Percentiles rank a stretch among this genome's conserved stretches.
Conservation (phyloP, 2,329 filamentous ascomycete genomes). For the Aspergillus ochraceoroseus region DNA sequence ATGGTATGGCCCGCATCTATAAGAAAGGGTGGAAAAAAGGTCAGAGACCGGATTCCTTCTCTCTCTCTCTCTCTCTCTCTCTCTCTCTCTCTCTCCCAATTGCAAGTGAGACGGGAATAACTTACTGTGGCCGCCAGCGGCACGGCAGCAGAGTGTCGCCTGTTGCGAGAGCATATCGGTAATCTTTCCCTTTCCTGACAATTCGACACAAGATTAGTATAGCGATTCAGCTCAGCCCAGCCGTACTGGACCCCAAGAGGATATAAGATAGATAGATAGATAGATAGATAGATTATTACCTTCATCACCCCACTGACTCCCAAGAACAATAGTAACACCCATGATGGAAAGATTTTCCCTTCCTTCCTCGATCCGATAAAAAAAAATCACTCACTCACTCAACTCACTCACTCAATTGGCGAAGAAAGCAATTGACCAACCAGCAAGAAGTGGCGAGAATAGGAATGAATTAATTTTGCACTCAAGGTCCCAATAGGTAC, state of each 20-base stretch:
- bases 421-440: constrained; percentile 10
- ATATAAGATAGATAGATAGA: constrained; percentile 4
- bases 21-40: not conserved
- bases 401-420: too few relatives aligned
- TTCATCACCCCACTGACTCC: constrained; percentile 48
- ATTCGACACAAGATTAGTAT: too few relatives aligned
- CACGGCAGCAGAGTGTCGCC: constrained; percentile 44
- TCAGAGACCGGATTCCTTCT: too few relatives aligned
- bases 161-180: constrained; percentile 46
- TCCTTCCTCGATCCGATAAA: not conserved
- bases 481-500: constrained; percentile 6
- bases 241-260: too few relatives aligned
- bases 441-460: constrained; percentile 4
- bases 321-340: constrained; percentile 44
- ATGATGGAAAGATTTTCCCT: constrained; percentile 20
- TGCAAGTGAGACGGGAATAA: constrained; percentile 10
- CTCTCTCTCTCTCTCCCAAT: too few relatives aligned
- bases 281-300: constrained; percentile 24
- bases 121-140: constrained; percentile 46
- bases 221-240: too few relatives aligned
- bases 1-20: constrained; percentile 47
- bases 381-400: not conserved
- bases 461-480: constrained; percentile 9
- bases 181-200: constrained; percentile 47
- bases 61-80: too few relatives aligned